These are phyloP conservation scores for Raphidocelis subcapitata DNA, from an alignment of 139 green algal genomes.

Conservation along the genomic window DNA sequence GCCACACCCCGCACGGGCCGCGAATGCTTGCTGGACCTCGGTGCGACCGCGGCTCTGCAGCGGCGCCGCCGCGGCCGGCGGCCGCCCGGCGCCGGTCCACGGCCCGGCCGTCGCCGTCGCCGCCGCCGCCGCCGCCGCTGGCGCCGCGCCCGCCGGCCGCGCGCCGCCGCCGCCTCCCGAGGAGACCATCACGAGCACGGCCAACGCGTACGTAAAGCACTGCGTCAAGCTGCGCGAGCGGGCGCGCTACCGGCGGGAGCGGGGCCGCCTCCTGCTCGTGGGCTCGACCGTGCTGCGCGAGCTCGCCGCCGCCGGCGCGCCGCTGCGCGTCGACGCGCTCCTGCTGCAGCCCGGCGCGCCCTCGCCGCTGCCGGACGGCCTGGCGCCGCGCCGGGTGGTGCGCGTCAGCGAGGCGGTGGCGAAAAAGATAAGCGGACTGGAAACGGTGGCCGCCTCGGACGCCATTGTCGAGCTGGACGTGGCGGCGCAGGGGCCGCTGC, in stretches of 20 bases:
- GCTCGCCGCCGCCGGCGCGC: slow-evolving; percentile 24
- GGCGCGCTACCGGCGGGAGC: slow-evolving; percentile 41
- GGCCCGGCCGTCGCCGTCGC: not conserved
- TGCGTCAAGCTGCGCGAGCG: slow-evolving; percentile 57
- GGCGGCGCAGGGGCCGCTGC: slow-evolving; percentile 20
- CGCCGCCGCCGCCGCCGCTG: not conserved
- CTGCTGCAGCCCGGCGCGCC: no score
- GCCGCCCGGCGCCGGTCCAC: not conserved
- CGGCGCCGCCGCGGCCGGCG: no score
- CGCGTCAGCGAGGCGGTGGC: slow-evolving; percentile 48
- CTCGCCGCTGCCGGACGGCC: not conserved
- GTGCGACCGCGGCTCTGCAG: no score
- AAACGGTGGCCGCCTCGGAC: slow-evolving; percentile 23
- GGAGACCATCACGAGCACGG: slow-evolving; percentile 33
- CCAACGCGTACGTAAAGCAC: slow-evolving; percentile 74
- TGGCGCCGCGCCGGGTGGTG: slow-evolving; percentile 19
- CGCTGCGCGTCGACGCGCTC: no score
- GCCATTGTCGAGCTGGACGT: slow-evolving; percentile 40
- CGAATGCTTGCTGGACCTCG: not conserved
- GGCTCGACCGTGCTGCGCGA: slow-evolving; percentile 49
- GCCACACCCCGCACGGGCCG: not conserved
- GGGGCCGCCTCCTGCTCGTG: slow-evolving; percentile 42
- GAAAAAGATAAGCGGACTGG: slow-evolving; percentile 54
- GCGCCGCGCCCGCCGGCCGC: not conserved
- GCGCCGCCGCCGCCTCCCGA: not conserved